Base-by-base conservation (phyloP, 257 asterid genomes). In the Eucommia ulmoides region DNA sequence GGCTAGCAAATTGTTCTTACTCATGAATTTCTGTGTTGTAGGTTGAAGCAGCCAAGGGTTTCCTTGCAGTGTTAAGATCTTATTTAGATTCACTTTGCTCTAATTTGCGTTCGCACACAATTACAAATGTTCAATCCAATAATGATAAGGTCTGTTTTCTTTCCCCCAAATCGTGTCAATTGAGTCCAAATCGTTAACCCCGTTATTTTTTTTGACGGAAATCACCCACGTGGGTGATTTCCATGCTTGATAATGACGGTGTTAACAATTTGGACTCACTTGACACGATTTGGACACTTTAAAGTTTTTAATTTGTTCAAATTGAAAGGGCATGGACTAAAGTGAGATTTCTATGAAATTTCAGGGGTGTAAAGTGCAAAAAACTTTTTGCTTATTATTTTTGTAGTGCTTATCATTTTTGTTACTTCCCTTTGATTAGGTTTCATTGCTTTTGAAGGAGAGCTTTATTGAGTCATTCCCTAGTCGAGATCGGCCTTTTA, bases 381-480 rank as follows among this genome's bases (percentile, higher is more conserved):
- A n/a, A n/a, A n/a, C n/a, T n/a, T n/a, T n/a, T n/a, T n/a, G n/a
- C n/a, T n/a, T n/a, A n/a, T 29, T 29, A 5, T 29, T 12, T 5
- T 29, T 29, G 38, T 29, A 5, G 38, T 29, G 38, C 38, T 12
- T 12, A 5, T 29, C 12, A 29, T 29, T 29, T 29, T 29, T 29
- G 7, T 29, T 45, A 50, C 20, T 19, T 10, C 16, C 33, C 19
- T 47, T 57, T 23, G 41, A 45, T 46, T 68, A 91, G 99, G 99
- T 91, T 35, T 91, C 99, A 1, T 71, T 91, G 81, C 79, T 91
- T 60, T 59, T 91, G 61, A 91, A 83, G 73, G 99, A 91, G 73
- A 91, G 99, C 58, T 91, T 91, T 73, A 81, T 91, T 2, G 99
- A 91, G 72, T 86, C 97, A 15, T 91, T 78, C 63, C 93, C 95